Percentiles rank a stretch among this genome's conserved stretches.
phyloP scores from a whole-genome alignment of 352 stramenopile genomes.

The Pythium folliculosum region DNA sequence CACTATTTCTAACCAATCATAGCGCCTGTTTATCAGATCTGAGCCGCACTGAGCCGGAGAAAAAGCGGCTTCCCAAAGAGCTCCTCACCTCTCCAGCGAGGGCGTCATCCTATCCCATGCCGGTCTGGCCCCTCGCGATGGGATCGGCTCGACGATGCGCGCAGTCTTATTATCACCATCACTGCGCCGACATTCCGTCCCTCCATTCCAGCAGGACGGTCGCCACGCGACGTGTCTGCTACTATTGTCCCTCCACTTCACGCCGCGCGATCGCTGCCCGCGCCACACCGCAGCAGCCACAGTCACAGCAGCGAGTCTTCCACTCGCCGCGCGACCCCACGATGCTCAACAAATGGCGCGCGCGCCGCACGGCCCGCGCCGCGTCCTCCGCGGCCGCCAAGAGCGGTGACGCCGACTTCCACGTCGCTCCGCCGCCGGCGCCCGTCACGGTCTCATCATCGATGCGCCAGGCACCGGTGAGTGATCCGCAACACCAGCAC shows the following conservation, averaged over 20 bases:
- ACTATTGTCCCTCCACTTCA: not conserved
- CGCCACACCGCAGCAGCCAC: not conserved
- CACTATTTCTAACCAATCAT: constrained; percentile 5
- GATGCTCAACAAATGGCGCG: constrained; percentile 22
- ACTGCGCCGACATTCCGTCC: not conserved
- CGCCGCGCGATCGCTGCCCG: not conserved
- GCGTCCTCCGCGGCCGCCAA: constrained; percentile 2
- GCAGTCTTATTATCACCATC: not conserved
- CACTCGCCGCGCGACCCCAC: not conserved
- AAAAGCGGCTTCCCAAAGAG: not conserved
- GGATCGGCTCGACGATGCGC: not conserved
- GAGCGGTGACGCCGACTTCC: not conserved
- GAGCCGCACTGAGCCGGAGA: not conserved
- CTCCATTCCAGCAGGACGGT: no score
- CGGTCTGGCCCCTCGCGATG: not conserved
- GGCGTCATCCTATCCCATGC: not conserved
- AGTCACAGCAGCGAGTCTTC: not conserved
- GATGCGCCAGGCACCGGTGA: no score
- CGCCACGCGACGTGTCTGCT: not conserved
- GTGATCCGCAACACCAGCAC: not conserved
- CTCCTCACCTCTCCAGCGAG: not conserved
- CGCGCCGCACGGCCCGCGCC: constrained; percentile 6
- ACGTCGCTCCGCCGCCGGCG: not conserved
- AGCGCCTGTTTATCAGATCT: not conserved
- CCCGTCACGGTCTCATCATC: not conserved